Percentiles rank a stretch among this genome's conserved stretches.
phyloP scores from a whole-genome alignment of 2,329 filamentous ascomycete genomes.

The Verticillium klebahnii region DNA sequence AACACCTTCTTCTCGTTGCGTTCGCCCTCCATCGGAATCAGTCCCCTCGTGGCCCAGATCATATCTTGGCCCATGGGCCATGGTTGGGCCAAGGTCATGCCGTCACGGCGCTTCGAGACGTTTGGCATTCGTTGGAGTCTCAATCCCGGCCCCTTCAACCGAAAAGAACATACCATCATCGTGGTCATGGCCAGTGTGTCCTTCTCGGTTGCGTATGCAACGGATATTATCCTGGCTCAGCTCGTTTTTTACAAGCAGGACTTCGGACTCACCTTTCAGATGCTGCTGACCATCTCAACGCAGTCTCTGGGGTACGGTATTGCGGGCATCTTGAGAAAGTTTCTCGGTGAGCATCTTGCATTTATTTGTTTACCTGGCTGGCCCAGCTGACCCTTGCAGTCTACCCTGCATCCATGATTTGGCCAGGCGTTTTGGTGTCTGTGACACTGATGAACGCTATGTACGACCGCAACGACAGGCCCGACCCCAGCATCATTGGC shows the following conservation, averaged over 20 bases:
- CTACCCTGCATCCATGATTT: slow-evolving; percentile 68
- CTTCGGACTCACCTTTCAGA: slow-evolving; percentile 62
- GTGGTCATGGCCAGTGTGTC: slow-evolving; percentile 69
- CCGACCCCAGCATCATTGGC: slow-evolving; percentile 50
- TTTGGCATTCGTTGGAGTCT: slow-evolving; percentile 52
- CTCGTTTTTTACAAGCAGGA: slow-evolving; percentile 67
- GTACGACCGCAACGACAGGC: slow-evolving; percentile 54
- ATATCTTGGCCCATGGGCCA: slow-evolving; percentile 61
- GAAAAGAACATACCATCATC: slow-evolving; percentile 66
- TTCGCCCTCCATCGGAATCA: slow-evolving; percentile 57
- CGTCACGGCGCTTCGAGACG: slow-evolving; percentile 40
- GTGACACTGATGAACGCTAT: slow-evolving; percentile 68
- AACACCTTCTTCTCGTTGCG: slow-evolving; percentile 62
- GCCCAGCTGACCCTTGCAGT: slow-evolving; percentile 26
- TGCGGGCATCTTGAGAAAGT: slow-evolving; percentile 62
- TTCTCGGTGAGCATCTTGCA: slow-evolving; percentile 39
- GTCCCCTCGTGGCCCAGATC: slow-evolving; percentile 58
- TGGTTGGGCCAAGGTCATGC: slow-evolving; percentile 54
- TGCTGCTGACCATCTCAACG: slow-evolving; percentile 62
- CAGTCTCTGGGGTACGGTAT: slow-evolving; percentile 68
- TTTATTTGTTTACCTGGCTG: slow-evolving; percentile 11
- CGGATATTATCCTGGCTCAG: slow-evolving; percentile 69
- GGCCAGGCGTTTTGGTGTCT: slow-evolving; percentile 63
- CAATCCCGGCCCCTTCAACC: slow-evolving; percentile 66
- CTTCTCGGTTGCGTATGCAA: slow-evolving; percentile 67